Conservation (phyloP, 495 filamentous ascomycete genomes). For the Penicillium ochrochloron region DNA sequence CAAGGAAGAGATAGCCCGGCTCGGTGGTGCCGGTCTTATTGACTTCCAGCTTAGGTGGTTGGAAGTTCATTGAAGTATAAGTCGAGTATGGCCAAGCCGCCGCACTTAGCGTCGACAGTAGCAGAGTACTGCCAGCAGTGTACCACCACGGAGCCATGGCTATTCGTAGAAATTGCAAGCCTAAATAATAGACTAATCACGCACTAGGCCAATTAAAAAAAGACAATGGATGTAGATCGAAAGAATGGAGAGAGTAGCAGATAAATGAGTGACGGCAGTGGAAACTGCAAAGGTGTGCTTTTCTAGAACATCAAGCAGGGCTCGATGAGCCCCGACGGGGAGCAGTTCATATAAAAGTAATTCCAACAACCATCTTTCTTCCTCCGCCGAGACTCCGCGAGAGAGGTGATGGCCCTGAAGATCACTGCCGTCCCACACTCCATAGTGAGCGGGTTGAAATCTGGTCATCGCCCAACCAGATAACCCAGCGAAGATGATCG, state of each 20-base stretch:
- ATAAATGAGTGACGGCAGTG: constrained; percentile 22
- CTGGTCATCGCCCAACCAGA: constrained; percentile 16
- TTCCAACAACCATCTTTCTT: not conserved
- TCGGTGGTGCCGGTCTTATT: constrained; percentile 36
- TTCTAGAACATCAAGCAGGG: not conserved
- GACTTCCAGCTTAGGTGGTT: constrained; percentile 37
- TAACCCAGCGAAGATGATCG: constrained; percentile 6
- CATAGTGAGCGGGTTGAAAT: constrained; percentile 10
- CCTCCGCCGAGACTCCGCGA: not conserved
- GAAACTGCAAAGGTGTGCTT: constrained; percentile 9
- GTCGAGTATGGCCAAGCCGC: constrained; percentile 36
- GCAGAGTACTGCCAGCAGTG: constrained; percentile 33
- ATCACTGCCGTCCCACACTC: constrained; percentile 23
- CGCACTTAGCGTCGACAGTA: constrained; percentile 29
- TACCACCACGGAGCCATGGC: constrained; percentile 25
- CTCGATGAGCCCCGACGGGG: not conserved
- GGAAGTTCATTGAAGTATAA: constrained; percentile 33
- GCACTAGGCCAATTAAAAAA: not conserved
- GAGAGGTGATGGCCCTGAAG: constrained; percentile 17
- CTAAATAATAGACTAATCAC: not conserved
- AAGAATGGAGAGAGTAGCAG: constrained; percentile 10
- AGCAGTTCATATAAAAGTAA: constrained; percentile 5
- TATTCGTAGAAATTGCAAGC: not conserved
- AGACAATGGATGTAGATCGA: not conserved
- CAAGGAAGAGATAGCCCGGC: constrained; percentile 43